phyloP scores from a whole-genome alignment of 2,329 filamentous ascomycete genomes.

The Drechslera avenae region DNA sequence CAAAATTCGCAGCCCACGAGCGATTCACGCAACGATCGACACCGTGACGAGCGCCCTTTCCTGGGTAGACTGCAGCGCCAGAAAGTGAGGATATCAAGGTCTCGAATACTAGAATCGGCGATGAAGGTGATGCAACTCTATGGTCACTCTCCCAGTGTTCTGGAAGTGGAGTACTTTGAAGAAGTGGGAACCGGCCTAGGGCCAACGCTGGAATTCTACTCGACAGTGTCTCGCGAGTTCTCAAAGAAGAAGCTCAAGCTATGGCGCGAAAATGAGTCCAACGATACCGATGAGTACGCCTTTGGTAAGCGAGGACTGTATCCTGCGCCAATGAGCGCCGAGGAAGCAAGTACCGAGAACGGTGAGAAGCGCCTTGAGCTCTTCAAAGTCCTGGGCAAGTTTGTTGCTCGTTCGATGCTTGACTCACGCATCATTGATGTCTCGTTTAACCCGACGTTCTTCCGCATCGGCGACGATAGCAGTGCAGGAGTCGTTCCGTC shows the following conservation, averaged over 20 bases:
- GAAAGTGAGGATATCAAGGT: slow-evolving; percentile 94
- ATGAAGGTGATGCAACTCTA: slow-evolving; percentile 99
- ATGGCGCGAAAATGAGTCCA: slow-evolving; percentile 88
- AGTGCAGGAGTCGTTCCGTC: slow-evolving; percentile 74
- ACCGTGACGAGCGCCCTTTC: slow-evolving; percentile 87
- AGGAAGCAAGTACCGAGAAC: slow-evolving; percentile 73
- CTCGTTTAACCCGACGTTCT: slow-evolving; percentile 96
- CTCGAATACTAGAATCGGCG: slow-evolving; percentile 94
- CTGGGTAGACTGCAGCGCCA: slow-evolving; percentile 90
- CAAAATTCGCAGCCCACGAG: slow-evolving; percentile 86
- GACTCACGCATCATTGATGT: slow-evolving; percentile 98
- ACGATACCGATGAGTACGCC: slow-evolving; percentile 76
- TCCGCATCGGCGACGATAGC: slow-evolving; percentile 79
- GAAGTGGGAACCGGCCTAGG: slow-evolving; percentile 96
- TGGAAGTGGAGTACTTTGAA: slow-evolving; percentile 98
- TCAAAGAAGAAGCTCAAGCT: slow-evolving; percentile 96
- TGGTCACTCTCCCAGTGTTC: slow-evolving; percentile 90
- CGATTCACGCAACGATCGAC: slow-evolving; percentile 79
- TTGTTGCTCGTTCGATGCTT: slow-evolving; percentile 96
- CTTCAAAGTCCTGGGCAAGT: slow-evolving; percentile 94
- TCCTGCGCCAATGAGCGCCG: slow-evolving; percentile 84
- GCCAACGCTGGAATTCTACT: slow-evolving; percentile 96
- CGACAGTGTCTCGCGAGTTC: slow-evolving; percentile 94
- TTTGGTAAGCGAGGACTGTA: slow-evolving; percentile 86
- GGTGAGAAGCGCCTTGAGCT: slow-evolving; percentile 87